Evolutionary conservation across 2,329 filamentous ascomycete species (phyloP).

Genomic region (Aspergillus ruber): DNA sequence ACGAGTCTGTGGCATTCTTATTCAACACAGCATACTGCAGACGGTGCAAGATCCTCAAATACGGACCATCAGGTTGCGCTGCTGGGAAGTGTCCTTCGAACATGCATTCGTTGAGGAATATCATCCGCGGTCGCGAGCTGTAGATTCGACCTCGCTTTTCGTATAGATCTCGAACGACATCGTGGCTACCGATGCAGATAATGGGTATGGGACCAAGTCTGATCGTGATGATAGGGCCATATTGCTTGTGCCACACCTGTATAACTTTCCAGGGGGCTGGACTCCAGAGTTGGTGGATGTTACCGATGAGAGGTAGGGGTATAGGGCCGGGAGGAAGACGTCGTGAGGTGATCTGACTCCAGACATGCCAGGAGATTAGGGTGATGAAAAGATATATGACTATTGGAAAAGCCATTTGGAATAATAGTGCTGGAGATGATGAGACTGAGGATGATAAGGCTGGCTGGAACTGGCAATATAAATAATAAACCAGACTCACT

Average conservation of each 20-base stretch:
- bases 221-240: conserved; percentile 6
- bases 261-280: conserved; percentile 14
- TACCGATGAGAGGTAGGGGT: conserved; percentile 18
- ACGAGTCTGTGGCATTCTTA: conserved; percentile 1
- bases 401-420: too few relatives aligned
- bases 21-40: conserved; percentile 7
- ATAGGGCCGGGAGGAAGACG: conserved; percentile 15
- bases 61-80: conserved; percentile 7
- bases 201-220: conserved; percentile 1
- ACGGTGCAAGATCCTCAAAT: conserved; percentile 8
- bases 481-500: too few relatives aligned
- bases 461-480: too few relatives aligned
- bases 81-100: conserved; percentile 1
- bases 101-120: conserved; percentile 2
- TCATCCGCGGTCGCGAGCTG: conserved; percentile 8
- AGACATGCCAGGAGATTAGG: too few relatives aligned
- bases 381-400: too few relatives aligned
- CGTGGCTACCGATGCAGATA: conserved; percentile 6
- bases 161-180: conserved; percentile 7
- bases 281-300: conserved; percentile 14
- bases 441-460: too few relatives aligned
- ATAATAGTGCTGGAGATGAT: too few relatives aligned
- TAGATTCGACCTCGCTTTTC: conserved; percentile 6
- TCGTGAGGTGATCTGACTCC: too few relatives aligned
- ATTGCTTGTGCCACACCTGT: conserved; percentile 7